phyloP scores from a whole-genome alignment of 2,329 filamentous ascomycete genomes.

The Plenodomus lindquistii region DNA sequence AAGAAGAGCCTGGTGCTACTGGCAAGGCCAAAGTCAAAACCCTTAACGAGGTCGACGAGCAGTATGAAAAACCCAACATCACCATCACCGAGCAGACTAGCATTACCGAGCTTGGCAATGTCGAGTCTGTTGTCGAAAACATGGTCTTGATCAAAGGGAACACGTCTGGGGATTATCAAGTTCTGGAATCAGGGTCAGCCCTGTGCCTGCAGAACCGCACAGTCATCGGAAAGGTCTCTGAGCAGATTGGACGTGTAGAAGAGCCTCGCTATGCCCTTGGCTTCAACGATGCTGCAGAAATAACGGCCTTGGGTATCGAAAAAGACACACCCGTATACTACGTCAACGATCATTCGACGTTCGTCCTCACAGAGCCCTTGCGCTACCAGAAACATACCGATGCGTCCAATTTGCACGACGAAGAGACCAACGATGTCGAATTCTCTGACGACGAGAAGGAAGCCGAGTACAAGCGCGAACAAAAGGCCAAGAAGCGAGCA shows the following conservation, averaged over 20 bases:
- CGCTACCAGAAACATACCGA: slow-evolving; percentile 84
- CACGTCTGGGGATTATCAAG: slow-evolving; percentile 78
- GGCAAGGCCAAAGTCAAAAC: slow-evolving; percentile 68
- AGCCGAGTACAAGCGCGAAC: slow-evolving; percentile 67
- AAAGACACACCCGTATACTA: slow-evolving; percentile 77
- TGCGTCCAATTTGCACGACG: slow-evolving; percentile 92
- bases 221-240: slow-evolving; percentile 79
- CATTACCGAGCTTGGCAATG: slow-evolving; percentile 72
- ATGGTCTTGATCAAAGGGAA: slow-evolving; percentile 78
- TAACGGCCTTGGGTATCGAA: slow-evolving; percentile 68
- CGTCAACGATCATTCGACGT: slow-evolving; percentile 74
- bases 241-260: slow-evolving; percentile 83
- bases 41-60: slow-evolving; percentile 72
- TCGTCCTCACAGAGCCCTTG: slow-evolving; percentile 83
- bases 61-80: slow-evolving; percentile 70
- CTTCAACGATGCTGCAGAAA: slow-evolving; percentile 70
- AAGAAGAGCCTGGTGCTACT: slow-evolving; percentile 77
- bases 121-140: slow-evolving; percentile 79
- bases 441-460: slow-evolving; percentile 98
- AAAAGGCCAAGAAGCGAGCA: slow-evolving; percentile 63
- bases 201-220: slow-evolving; percentile 76
- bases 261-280: slow-evolving; percentile 84
- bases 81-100: slow-evolving; percentile 76
- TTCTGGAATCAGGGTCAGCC: slow-evolving; percentile 81
- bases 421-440: slow-evolving; percentile 89